Evolutionary conservation across 768 basidiomycete genomes (phyloP), one percentile per base, ranked within the genome.

Genomic region (Leccinum pellstonianum): DNA sequence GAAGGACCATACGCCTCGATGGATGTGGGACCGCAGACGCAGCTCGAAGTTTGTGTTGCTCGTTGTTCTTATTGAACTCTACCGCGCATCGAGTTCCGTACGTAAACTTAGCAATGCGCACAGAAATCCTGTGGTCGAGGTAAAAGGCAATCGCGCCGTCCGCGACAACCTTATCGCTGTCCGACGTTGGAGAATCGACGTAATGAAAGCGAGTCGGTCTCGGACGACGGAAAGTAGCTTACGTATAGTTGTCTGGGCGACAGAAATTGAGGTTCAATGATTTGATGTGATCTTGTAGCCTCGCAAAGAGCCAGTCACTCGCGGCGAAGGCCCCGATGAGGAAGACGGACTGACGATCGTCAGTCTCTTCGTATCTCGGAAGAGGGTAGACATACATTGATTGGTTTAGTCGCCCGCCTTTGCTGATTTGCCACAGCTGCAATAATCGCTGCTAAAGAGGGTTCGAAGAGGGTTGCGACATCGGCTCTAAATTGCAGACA

Each of bases 161-260:
- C 4, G 80, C 75, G 12, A 81, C 79, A 0, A 78, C 80, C 57
- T 80, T 81, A 49, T 76, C 78, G 31, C 80, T 80, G 53, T 15
- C 3, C 15, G 4, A 12, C 3, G 15, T 55, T 37, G n/a, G n/a
- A n/a, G n/a, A n/a, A n/a, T 52, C 9, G 46, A 5, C 4, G 12
- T 31, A 17, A 49, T 50, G 8, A 46, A 37, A 58, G 11, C 11
- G 7, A 21, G 11, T 31, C 35, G 1, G n/a, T 31, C 25, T 49
- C 21, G 21, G 21, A 21, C 21, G 21, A 21, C 21, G 11, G n/a
- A 70, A 73, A 31, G 25, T 58, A 43, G 37, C 69, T 60, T 5
- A 83, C 84, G 82, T 76, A 65, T 82, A 79, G 35, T 76, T 77
- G 56, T 84, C 81, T 5, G 83, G 83, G 3, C 82, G 77, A 57